Conservation (phyloP, 2,329 filamentous ascomycete genomes). For the Paracoccidioides lutzii region DNA sequence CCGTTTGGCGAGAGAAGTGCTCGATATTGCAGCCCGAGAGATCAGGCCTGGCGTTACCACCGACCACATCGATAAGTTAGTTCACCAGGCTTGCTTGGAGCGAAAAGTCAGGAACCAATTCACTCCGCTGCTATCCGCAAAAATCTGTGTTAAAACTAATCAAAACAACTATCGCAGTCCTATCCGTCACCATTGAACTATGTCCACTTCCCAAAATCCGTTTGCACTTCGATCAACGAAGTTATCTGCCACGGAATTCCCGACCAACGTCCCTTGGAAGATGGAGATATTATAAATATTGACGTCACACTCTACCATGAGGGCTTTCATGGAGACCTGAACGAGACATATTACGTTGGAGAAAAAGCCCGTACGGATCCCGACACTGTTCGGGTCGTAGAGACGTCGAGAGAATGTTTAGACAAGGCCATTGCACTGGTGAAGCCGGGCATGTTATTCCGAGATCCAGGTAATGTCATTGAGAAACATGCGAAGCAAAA, state of each 20-base stretch:
- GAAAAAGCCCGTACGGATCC: constrained; percentile 72
- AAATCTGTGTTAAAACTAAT: background rate
- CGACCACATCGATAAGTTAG: constrained; percentile 86
- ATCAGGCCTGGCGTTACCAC: constrained; percentile 86
- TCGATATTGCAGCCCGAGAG: constrained; percentile 79
- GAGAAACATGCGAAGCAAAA: constrained; percentile 84
- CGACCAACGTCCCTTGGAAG: constrained; percentile 70
- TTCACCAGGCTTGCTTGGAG: constrained; percentile 89
- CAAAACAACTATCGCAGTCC: constrained; percentile 43
- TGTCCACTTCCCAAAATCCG: constrained; percentile 91
- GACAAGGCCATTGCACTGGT: constrained; percentile 84
- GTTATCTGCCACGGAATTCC: constrained; percentile 98
- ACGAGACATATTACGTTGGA: constrained; percentile 97
- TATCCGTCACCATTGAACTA: constrained; percentile 95
- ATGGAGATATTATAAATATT: constrained; percentile 95
- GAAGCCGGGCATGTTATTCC: constrained; percentile 84
- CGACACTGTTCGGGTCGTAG: constrained; percentile 79
- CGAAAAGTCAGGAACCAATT: constrained; percentile 54
- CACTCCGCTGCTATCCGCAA: too few relatives aligned
- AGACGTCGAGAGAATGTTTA: constrained; percentile 77
- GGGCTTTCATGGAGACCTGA: constrained; percentile 90
- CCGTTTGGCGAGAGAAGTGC: constrained; percentile 70
- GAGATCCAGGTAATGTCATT: constrained; percentile 87
- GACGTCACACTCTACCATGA: constrained; percentile 90
- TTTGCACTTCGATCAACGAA: constrained; percentile 93